Base-by-base conservation (phyloP, 345 rosid species). In the Hypericum androsaemum region DNA sequence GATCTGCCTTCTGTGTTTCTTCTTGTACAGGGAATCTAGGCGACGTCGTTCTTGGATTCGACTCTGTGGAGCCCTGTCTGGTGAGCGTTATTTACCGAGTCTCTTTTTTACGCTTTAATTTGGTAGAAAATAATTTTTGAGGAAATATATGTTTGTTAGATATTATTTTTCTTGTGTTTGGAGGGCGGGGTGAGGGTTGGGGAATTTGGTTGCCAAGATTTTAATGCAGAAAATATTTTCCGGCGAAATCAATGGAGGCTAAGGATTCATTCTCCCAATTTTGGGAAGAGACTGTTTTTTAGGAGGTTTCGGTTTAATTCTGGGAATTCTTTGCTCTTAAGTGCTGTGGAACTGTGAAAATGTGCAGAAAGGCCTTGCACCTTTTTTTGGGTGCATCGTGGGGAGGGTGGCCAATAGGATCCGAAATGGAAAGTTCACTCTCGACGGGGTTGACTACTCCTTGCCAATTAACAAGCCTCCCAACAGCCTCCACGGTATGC, bases 321-420 rank as follows among this genome's bases (percentile, higher is more conserved):
- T 22, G 32, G 4, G 32, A 43, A 59, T 28, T 37, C 41, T 52
- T 10, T 39, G 32, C 32, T 22, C 4, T 22, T 1, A 22, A 1
- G 32, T 22, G 32, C 12, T 58, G 49, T 22, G 16, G 47, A 42
- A 10, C 48, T 64, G 16, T 16, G 22, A 44, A 10, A 38, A 39
- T 52, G 46, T 64, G 53, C 82, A 92, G 98, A 68, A 81, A 78
- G 88, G 94, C 37, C 68, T 61, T 49, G 79, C 95, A 37, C 94
- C 96, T 4, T 92, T 67, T 70, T 92, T 87, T 39, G 96, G 96
- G n/a, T 78, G 84, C 78, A 87, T 90, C 46, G 96, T 87, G 64
- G 96, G 98, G 32, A 80, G 98, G 53, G 96, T 87, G 7, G 98
- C 95, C 2, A 90, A 90, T 71, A 61, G 94, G 66, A 87, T 90